Conservation (phyloP, 179 eudicot genomes). For the Kewa caespitosa region DNA sequence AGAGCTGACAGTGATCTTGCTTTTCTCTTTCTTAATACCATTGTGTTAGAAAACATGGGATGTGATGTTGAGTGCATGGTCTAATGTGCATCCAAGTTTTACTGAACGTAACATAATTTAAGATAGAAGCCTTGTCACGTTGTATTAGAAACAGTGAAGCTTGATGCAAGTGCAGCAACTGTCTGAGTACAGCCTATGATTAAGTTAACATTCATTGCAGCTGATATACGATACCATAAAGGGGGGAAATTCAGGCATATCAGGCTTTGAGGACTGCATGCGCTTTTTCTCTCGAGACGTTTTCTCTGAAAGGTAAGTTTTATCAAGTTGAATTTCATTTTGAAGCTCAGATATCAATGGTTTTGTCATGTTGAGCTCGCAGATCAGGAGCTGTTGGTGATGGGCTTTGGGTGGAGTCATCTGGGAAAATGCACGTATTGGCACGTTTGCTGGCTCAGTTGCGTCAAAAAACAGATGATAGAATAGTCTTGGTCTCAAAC, state of each 20-base stretch:
- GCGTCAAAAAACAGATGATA: slow-evolving; percentile 89
- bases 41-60: background rate
- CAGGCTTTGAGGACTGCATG: slow-evolving; percentile 87
- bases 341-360: background rate
- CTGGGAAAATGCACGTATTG: slow-evolving; percentile 97
- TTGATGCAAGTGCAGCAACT: background rate
- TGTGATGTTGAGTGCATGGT: background rate
- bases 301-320: slow-evolving; percentile 80
- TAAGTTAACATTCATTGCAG: slow-evolving; percentile 47
- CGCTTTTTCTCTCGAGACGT: slow-evolving; percentile 83
- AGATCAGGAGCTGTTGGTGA: slow-evolving; percentile 95
- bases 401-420: slow-evolving; percentile 94
- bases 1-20: no score
- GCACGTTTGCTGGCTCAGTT: slow-evolving; percentile 84
- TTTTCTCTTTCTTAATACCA: background rate
- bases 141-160: background rate
- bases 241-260: slow-evolving; percentile 78
- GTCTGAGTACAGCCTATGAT: no score
- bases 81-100: background rate
- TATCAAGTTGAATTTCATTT: background rate
- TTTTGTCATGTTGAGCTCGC: slow-evolving; percentile 27
- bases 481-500: slow-evolving; percentile 96
- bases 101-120: background rate
- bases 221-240: slow-evolving; percentile 89
- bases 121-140: background rate